Percentiles rank a stretch among this genome's conserved stretches.
phyloP scores from a whole-genome alignment of 176 grass and related monocot species.

The Pontederia crassipes region DNA sequence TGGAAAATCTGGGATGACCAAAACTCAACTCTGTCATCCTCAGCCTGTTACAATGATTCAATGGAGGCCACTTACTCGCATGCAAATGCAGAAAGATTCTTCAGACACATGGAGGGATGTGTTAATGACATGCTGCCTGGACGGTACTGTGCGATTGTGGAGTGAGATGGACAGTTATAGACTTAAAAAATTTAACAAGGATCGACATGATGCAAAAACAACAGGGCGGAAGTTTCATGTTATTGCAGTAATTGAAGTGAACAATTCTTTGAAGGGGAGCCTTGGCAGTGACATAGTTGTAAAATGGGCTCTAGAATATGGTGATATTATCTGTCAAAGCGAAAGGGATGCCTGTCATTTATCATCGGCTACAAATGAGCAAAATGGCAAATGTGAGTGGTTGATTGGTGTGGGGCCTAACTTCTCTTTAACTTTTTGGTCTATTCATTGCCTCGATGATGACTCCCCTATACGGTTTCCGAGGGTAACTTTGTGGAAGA shows the following conservation, averaged over 20 bases:
- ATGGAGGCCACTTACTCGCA: slow-evolving; percentile 46
- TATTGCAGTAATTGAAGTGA: slow-evolving; percentile 66
- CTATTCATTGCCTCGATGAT: slow-evolving; percentile 82
- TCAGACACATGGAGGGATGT: slow-evolving; percentile 46
- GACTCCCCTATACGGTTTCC: slow-evolving; percentile 69
- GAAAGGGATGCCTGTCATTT: slow-evolving; percentile 42
- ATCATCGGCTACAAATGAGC: slow-evolving; percentile 33
- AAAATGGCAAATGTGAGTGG: slow-evolving; percentile 83
- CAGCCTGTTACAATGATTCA: slow-evolving; percentile 73
- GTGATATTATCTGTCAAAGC: slow-evolving; percentile 29
- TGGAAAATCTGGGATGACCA: slow-evolving; percentile 36
- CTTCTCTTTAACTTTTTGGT: slow-evolving; percentile 55
- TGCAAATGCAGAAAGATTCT: slow-evolving; percentile 15
- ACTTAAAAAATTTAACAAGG: slow-evolving; percentile 39
- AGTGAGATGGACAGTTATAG: slow-evolving; percentile 38
- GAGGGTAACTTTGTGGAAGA: slow-evolving; percentile 65
- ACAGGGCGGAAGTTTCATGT: slow-evolving; percentile 48
- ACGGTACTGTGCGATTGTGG: slow-evolving; percentile 79
- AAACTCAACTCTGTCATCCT: slow-evolving; percentile 55
- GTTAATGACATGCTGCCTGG: slow-evolving; percentile 79
- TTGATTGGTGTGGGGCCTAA: slow-evolving; percentile 55
- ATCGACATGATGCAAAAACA: slow-evolving; percentile 18
- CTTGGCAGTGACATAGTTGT: slow-evolving; percentile 62
- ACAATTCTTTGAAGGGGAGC: slow-evolving; percentile 52
- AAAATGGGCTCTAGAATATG: slow-evolving; percentile 64